Conservation (phyloP, 1,284 basidiomycete genomes). For the Sanghuangporus sanghuang region DNA sequence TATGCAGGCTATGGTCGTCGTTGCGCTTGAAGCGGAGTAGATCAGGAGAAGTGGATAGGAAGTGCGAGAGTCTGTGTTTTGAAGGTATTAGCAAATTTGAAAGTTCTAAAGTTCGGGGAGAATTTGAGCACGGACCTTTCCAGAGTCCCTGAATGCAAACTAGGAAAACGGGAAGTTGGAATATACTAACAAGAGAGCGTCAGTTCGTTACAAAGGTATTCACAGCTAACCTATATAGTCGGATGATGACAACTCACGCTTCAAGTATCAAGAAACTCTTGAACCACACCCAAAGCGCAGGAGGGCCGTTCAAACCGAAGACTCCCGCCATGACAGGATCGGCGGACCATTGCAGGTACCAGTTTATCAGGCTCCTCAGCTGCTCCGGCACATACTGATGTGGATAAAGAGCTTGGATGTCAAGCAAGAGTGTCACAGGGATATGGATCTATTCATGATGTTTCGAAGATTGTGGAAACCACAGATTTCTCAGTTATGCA, state of each 20-base stretch:
- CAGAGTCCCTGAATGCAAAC: constrained; percentile 63
- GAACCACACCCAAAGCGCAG: constrained; percentile 54
- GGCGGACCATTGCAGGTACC: constrained; percentile 46
- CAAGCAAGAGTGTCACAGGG: constrained; percentile 57
- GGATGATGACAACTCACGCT: constrained; percentile 21
- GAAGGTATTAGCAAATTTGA: neutral
- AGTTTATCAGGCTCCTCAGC: constrained; percentile 36
- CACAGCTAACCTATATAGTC: constrained; percentile 10
- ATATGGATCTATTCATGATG: constrained; percentile 52
- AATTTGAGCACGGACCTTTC: constrained; percentile 41
- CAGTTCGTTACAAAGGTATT: constrained; percentile 22
- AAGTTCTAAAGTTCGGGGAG: neutral
- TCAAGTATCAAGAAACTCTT: constrained; percentile 60
- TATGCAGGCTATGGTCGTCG: constrained; percentile 72
- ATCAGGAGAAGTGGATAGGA: constrained; percentile 57
- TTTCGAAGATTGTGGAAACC: neutral
- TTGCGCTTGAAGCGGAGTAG: constrained; percentile 75
- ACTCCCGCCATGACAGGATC: constrained; percentile 62
- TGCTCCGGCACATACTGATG: constrained; percentile 39
- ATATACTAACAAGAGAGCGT: constrained; percentile 40
- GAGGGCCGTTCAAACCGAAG: constrained; percentile 37
- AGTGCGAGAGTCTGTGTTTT: constrained; percentile 35
- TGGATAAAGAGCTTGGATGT: constrained; percentile 69
- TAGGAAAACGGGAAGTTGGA: constrained; percentile 76
- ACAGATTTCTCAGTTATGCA: neutral